Base-by-base conservation (phyloP, 768 basidiomycete species). In the Mrakia blollopis region DNA sequence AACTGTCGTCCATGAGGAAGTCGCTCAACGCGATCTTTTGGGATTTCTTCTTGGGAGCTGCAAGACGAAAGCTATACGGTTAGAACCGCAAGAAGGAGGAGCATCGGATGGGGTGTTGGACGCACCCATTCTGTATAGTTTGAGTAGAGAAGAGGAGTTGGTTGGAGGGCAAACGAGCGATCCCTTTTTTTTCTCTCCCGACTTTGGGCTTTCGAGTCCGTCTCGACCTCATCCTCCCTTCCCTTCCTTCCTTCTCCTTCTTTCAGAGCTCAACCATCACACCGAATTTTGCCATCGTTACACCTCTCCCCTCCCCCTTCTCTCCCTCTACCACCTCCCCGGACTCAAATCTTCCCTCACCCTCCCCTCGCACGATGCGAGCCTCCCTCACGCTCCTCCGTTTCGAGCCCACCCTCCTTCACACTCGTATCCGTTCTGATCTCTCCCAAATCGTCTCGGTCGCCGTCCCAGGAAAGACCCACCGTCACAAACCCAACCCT, bases 21-120 rank as follows among this genome's bases (percentile, higher is more conserved):
- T 91, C 93, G 84, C 91, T 91, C 78, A 98, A 86, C 77, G 93
- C 89, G 84, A 98, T 92, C 87, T 95, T 97, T 85, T 96, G 90
- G 81, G 88, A 89, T 87, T 92, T 92, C 83, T 90, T 91, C 86
- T 93, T 92, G 47, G 95, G 94, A 80, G 93, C 93, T 95, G 80
- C 25, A 30, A n/a, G 57, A 9, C 8, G 35, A 39, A 62, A 37
- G 28, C 16, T n/a, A 69, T 21, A 35, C 14, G 44, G 47, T 37
- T 28, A 47, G 39, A n/a, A 71, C 28, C 44, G 44, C 14, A n/a
- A 18, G 35, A 32, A 32, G 30, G 18, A 28, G 30, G 32, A 14
- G 37, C n/a, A n/a, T n/a, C 37, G 5, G 13, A 25, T 21, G 35
- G 18, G 21, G 23, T 11, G 23, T 10, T 52, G 13, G 8, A 52